A percentile compares a stretch with the other conserved stretches of the same genome.
Conservation (phyloP, 495 filamentous ascomycete genomes). For the Jackrogersella multiformis region DNA sequence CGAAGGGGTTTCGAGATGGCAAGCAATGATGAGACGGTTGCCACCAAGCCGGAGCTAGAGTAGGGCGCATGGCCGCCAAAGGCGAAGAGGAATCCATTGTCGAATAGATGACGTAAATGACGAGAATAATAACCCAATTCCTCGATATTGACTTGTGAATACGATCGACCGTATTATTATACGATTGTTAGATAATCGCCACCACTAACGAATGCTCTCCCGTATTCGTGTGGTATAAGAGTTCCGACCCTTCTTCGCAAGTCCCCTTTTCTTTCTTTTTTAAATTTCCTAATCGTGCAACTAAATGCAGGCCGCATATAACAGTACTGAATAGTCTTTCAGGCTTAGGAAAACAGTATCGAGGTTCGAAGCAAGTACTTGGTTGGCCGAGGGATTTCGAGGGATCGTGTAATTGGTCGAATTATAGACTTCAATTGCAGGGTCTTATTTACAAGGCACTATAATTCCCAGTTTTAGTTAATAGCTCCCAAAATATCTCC, state of each 20-base stretch:
- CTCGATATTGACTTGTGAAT: conserved; percentile 29
- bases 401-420: background rate
- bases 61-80: conserved; percentile 90
- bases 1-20: conserved; percentile 63
- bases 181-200: conserved; percentile 25
- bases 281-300: conserved; percentile 19
- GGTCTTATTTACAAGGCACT: conserved; percentile 30
- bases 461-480: conserved; percentile 12
- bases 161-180: conserved; percentile 32
- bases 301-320: conserved; percentile 17
- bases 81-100: conserved; percentile 95
- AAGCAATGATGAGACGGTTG: conserved; percentile 61
- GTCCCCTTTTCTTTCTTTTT: background rate
- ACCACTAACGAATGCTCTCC: conserved; percentile 36
- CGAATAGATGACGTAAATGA: conserved; percentile 20
- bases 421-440: conserved; percentile 11
- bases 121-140: conserved; percentile 35
- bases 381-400: background rate
- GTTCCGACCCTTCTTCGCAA: background rate
- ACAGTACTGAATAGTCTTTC: conserved; percentile 10
- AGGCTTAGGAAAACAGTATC: conserved; percentile 13
- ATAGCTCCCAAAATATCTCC: background rate
- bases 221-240: conserved; percentile 2
- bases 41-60: conserved; percentile 64
- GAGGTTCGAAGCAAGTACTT: conserved; percentile 1